Evolutionary conservation across 2,329 filamentous ascomycete genomes (phyloP).

Genomic region (Neonectria sp.): DNA sequence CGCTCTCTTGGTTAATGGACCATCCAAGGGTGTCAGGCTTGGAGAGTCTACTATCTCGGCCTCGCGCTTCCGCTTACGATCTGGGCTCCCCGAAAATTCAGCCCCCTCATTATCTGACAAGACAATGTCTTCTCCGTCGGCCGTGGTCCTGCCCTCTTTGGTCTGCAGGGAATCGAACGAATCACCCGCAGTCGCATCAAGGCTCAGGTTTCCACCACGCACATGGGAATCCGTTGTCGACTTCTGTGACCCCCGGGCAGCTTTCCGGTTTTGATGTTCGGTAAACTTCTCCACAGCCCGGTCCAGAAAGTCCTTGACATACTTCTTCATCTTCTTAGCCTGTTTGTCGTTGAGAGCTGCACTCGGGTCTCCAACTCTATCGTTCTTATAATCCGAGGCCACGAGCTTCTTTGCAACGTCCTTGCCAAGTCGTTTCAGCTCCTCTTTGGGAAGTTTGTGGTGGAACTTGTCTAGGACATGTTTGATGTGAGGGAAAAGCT

Average conservation of each 20-base stretch:
- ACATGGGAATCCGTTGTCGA: conserved; percentile 36
- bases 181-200: conserved; percentile 27
- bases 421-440: conserved; percentile 74
- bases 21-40: conserved; percentile 67
- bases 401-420: conserved; percentile 90
- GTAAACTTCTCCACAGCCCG: conserved; percentile 85
- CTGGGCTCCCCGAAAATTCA: conserved; percentile 63
- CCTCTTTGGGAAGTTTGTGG: conserved; percentile 87
- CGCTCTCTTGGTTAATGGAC: conserved; percentile 68
- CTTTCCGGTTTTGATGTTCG: conserved; percentile 76
- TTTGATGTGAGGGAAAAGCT: conserved; percentile 90
- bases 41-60: conserved; percentile 56
- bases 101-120: conserved; percentile 62
- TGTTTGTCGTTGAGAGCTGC: conserved; percentile 80
- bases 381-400: conserved; percentile 91
- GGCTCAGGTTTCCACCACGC: conserved; percentile 20
- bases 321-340: conserved; percentile 85
- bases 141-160: conserved; percentile 35
- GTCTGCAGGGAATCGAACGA: conserved; percentile 41
- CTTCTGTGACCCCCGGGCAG: conserved; percentile 55
- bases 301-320: conserved; percentile 88
- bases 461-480: conserved; percentile 90
- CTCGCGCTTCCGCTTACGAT: conserved; percentile 77
- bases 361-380: conserved; percentile 86
- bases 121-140: conserved; percentile 54